These are phyloP conservation scores for Eucalyptus erythrocorys DNA, from an alignment of 345 rosid species.

Conservation along the genomic window DNA sequence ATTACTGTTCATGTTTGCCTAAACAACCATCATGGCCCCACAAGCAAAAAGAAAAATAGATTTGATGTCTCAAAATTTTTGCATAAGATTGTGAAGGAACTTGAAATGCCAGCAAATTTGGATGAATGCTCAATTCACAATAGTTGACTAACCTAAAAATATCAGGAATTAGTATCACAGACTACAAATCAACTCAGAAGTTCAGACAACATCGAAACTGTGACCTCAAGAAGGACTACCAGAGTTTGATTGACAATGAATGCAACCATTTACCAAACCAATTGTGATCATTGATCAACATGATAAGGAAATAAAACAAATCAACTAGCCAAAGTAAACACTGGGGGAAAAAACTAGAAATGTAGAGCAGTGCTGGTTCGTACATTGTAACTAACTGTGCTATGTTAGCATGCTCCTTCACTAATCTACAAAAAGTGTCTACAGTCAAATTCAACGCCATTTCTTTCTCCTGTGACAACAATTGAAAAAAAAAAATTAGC, in stretches of 20 bases:
- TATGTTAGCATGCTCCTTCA: slow-evolving; percentile 87
- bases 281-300: background rate
- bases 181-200: background rate
- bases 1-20: background rate
- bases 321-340: background rate
- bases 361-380: slow-evolving; percentile 2
- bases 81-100: background rate
- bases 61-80: background rate
- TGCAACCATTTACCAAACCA: background rate
- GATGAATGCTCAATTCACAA: background rate
- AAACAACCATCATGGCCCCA: background rate
- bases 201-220: background rate
- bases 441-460: slow-evolving; percentile 83
- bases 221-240: background rate
- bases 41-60: background rate
- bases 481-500: background rate
- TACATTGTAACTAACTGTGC: slow-evolving; percentile 96
- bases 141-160: background rate
- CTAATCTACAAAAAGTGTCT: slow-evolving; percentile 97
- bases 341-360: background rate
- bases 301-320: background rate
- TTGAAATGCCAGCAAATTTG: background rate
- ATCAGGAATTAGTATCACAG: background rate
- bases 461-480: slow-evolving; percentile 92
- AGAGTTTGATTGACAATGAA: background rate